phyloP scores from a whole-genome alignment of 192 early-diverging fungal genomes.

The Phlyctochytrium planicorne region DNA sequence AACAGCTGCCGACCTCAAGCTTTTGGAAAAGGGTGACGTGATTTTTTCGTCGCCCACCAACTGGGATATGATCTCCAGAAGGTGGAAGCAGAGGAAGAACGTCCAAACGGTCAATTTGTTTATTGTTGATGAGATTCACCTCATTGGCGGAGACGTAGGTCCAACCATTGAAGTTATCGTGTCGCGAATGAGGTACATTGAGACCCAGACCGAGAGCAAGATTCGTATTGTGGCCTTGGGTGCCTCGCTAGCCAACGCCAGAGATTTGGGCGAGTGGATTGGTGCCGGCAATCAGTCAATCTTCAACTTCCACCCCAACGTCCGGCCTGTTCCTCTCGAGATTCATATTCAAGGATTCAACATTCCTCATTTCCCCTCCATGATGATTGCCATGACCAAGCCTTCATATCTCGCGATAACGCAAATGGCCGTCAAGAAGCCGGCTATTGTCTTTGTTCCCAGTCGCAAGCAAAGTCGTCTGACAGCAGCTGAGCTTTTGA shows the following conservation, averaged over 20 bases:
- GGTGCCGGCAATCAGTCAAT: slow-evolving; percentile 71
- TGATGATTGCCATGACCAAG: slow-evolving; percentile 92
- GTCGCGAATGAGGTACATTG: slow-evolving; percentile 91
- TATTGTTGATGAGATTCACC: slow-evolving; percentile 92
- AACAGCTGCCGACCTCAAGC: slow-evolving; percentile 81
- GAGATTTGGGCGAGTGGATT: slow-evolving; percentile 98
- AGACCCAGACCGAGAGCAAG: slow-evolving; percentile 68
- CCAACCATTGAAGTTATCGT: slow-evolving; percentile 92
- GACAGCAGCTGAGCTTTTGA: slow-evolving; percentile 84
- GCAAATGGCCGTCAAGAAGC: slow-evolving; percentile 53
- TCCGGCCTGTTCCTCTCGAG: slow-evolving; percentile 91
- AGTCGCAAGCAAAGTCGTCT: slow-evolving; percentile 82
- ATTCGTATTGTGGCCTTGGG: slow-evolving; percentile 92
- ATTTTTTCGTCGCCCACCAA: slow-evolving; percentile 84
- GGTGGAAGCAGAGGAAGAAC: slow-evolving; percentile 94
- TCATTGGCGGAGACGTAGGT: slow-evolving; percentile 87
- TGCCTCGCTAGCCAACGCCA: slow-evolving; percentile 91
- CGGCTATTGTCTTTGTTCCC: slow-evolving; percentile 92
- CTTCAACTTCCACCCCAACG: slow-evolving; percentile 95
- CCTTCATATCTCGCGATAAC: slow-evolving; percentile 79
- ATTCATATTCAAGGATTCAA: slow-evolving; percentile 92
- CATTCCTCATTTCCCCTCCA: slow-evolving; percentile 88
- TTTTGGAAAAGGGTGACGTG: slow-evolving; percentile 89
- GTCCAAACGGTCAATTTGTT: slow-evolving; percentile 88
- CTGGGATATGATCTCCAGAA: slow-evolving; percentile 93